These are phyloP conservation scores for Phytophthora melonis DNA, from an alignment of 352 stramenopile genomes.

Conservation along the genomic window DNA sequence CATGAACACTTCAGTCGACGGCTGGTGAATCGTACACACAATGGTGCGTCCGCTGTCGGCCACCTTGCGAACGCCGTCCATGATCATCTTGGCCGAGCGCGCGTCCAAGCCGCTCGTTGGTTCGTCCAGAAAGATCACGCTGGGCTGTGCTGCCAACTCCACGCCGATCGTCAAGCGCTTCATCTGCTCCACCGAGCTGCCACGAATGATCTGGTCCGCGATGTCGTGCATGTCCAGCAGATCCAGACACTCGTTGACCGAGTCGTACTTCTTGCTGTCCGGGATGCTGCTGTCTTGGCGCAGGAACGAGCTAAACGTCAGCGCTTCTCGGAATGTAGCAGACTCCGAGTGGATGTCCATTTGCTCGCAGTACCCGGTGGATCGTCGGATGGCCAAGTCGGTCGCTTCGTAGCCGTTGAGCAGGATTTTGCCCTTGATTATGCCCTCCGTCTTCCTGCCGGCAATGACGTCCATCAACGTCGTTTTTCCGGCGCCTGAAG, in stretches of 20 bases:
- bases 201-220: constrained; percentile 44
- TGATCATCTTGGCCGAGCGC: constrained; percentile 83
- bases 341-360: too few species aligned
- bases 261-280: too few species aligned
- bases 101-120: constrained; percentile 89
- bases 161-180: constrained; percentile 56
- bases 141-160: constrained; percentile 79
- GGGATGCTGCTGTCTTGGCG: too few species aligned
- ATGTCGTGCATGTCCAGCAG: constrained; percentile 39
- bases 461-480: constrained; percentile 95
- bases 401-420: constrained; percentile 50
- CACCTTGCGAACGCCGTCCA: constrained; percentile 89
- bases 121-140: constrained; percentile 85
- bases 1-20: too few species aligned
- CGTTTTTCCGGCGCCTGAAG: constrained; percentile 77
- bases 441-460: constrained; percentile 69
- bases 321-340: too few species aligned
- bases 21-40: too few species aligned
- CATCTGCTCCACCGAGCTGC: constrained; percentile 54
- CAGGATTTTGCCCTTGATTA: constrained; percentile 63
- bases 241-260: constrained; percentile 23
- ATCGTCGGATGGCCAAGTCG: constrained; percentile 49
- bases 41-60: constrained; percentile 62
- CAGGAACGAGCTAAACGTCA: too few species aligned
- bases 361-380: constrained; percentile 52